Percentiles rank a stretch among this genome's conserved stretches.
phyloP scores from a whole-genome alignment of 2,329 filamentous ascomycete genomes.

The Rosellinia necatrix region DNA sequence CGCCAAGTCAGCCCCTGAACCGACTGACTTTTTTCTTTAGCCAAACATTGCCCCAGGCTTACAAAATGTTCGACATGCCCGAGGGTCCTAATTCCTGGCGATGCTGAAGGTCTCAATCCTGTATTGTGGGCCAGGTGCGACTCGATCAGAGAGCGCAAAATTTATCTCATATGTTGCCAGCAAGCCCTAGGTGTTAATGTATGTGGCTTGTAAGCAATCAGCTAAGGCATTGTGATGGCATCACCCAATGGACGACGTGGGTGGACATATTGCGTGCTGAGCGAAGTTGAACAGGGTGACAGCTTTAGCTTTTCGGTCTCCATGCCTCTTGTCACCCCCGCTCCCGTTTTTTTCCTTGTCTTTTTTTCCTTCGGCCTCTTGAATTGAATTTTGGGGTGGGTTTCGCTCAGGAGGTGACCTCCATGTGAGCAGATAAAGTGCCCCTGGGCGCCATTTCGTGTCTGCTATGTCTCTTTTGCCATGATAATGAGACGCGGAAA shows the following conservation, averaged over 20 bases:
- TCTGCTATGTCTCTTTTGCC: slow-evolving; percentile 11
- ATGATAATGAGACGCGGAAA: slow-evolving; percentile 11
- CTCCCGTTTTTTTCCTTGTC: slow-evolving; percentile 6
- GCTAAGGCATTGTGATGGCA: slow-evolving; percentile 1
- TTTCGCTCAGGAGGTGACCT: slow-evolving; percentile 4
- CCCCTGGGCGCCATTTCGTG: slow-evolving; percentile 15
- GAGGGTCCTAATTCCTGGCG: background rate
- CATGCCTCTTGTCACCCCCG: background rate
- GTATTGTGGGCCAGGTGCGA: background rate
- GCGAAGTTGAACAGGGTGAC: slow-evolving; percentile 3
- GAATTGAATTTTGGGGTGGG: slow-evolving; percentile 18
- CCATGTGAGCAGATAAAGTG: slow-evolving; percentile 10
- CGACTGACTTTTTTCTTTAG: background rate
- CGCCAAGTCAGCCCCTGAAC: background rate
- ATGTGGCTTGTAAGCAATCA: slow-evolving; percentile 11
- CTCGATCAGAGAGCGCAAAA: background rate
- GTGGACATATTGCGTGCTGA: slow-evolving; percentile 3
- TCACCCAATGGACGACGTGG: slow-evolving; percentile 13
- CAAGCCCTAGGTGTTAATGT: background rate
- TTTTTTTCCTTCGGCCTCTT: slow-evolving; percentile 20
- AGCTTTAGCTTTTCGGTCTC: background rate
- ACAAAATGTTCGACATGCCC: background rate
- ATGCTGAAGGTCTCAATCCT: background rate
- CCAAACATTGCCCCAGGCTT: background rate
- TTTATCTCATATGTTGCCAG: background rate